Base-by-base conservation (phyloP, 2,329 filamentous ascomycete species). In the Verticillium tricorpus region DNA sequence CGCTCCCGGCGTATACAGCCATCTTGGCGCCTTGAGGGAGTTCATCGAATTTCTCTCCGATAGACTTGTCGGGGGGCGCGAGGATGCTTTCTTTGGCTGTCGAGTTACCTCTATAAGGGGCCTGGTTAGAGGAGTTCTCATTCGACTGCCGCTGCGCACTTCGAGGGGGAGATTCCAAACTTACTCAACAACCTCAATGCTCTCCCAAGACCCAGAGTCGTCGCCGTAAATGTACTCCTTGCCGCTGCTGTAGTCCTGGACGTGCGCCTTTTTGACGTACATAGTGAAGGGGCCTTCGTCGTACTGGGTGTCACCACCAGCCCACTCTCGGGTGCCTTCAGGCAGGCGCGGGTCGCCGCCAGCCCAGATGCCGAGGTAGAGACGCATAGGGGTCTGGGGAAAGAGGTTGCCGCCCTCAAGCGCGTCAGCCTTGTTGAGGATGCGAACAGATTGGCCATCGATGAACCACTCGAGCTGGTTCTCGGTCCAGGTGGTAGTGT, bases 301-400 rank as follows among this genome's bases (percentile, higher is more conserved):
- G 73, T 88, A 93, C 72, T 92, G 81, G 52, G 89, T 91, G 59
- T 78, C 69, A 62, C 89, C 89, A 60, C 89, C 89, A 62, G 89
- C 89, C 89, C 89, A 92, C 61, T 86, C 77, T 59, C 89, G 84
- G 2, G 86, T 89, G 14, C 83, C 80, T 58, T 81, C 54, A 52
- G 82, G 73, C 70, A 88, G 73, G 50, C 77, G 70, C 6, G 85
- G 76, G 65, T 91, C 82, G 64, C 87, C 81, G 61, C 85, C 82
- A 59, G 88, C 84, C 82, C 86, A 89, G 67, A 89, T 87, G 60
- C 89, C 88, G 19, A 91, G 70, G 59, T 85, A 86, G 58, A 91
- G 74, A 58, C 85, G 85, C 87, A 90, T 89, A 1, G 91, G 91
- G 0, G 90, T 93, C 71, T 94, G 91, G 0, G 91, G 91, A 72